Base-by-base conservation (phyloP, 768 basidiomycete genomes). In the Terana coerulea region DNA sequence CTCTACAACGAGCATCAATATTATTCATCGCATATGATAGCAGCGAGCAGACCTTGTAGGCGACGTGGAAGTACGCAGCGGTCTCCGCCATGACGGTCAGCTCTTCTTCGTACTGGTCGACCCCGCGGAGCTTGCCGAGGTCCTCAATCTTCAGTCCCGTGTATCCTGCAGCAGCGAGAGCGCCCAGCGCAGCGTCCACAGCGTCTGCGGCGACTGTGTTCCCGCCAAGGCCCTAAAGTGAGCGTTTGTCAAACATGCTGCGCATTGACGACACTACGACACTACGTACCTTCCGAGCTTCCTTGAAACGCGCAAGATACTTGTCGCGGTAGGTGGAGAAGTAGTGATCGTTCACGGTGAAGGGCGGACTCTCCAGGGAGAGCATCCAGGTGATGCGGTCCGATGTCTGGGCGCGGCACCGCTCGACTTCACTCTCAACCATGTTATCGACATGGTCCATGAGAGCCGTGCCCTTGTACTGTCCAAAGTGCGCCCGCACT, bases 301-400 rank as follows among this genome's bases (percentile, higher is more conserved):
- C 49, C 40, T 51, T 41, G 46, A 61, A 64, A 31, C 15, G 25
- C 4, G 31, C 19, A 0, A 59, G 36, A 47, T 58, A 64, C 45
- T 61, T 57, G 9, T 52, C 49, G 33, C 58, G 58, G 26, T 71
- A 81, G 49, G 75, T 69, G 0, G 69, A 25, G 4, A 75, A 68
- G 41, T 81, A 80, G 31, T 80, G 75, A 0, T 70, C 72, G 37
- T 83, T 82, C 10, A 76, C 57, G 0, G 80, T 78, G 36, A 54
- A 54, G n/a, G 54, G 49, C 0, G 80, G 78, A 5, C 55, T 42
- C 48, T 84, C 80, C 7, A 82, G 62, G 1, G 60, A 55, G 14
- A 80, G 63, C 4, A 81, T 61, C 76, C 79, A 80, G 0, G 29
- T 22, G 17, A 53, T 31, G 17, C 47, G 35, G 17, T 41, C 29